Evolutionary conservation across 108 stramenopile species (phyloP), one percentile per base, ranked within the genome.

Genomic region (Fragilaria radians): DNA sequence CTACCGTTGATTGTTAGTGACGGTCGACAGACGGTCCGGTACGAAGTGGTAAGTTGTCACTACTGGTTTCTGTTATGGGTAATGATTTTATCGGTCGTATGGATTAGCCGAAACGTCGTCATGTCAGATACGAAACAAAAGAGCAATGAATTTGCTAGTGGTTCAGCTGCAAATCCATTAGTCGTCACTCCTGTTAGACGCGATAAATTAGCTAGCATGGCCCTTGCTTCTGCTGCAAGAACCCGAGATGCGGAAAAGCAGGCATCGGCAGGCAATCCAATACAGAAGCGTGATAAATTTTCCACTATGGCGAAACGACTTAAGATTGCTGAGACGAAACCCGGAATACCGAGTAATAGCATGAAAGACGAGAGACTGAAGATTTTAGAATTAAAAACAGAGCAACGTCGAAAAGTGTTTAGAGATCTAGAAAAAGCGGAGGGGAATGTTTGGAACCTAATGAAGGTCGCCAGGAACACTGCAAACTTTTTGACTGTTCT

Each of bases 201-300:
- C 3, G 55, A 57, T 27, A 57, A 57, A 36, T 57, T 57, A 21
- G 55, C 55, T 34, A 57, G 55, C 32, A 57, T 57, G 55, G 55
- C 55, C 32, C 32, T 28, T 28, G 32, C 55, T 32, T 29, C 55
- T 19, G 18, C 55, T 5, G 4, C 23, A 33, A 42, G 14, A 14
- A 42, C 7, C 14, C 36, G 36, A 7, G 36, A 42, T 42, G 14
- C 7, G 7, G 36, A 7, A 11, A 42, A 7, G 14, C 36, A 7
- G 11, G 14, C 36, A 42, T 42, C 36, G 36, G 11, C 11, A 42
- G 7, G 7, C 11, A 42, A 7, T 42, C 36, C 36, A 7, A n/a
- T n/a, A n/a, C n/a, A n/a, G n/a, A 48, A 48, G 4, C 24, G 52
- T 19, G 21, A 50, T 5, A 50, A 22, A 50, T 50, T 50, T 24